Base-by-base conservation (phyloP, 2,329 filamentous ascomycete genomes). In the Sordariomycetes sp. region DNA sequence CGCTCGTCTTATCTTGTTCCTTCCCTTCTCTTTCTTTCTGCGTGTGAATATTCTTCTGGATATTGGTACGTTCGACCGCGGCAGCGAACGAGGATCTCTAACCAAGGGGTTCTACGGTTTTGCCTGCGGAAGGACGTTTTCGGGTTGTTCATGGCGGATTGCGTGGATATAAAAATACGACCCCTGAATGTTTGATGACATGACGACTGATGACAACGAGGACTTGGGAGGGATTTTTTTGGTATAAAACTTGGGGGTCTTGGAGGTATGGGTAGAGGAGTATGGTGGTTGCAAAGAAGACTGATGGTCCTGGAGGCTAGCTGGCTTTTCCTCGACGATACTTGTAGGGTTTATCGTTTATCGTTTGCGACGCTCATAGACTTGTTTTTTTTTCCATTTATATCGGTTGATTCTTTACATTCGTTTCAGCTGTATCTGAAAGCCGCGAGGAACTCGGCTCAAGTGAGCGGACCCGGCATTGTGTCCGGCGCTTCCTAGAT, bases 1-100 rank as follows among this genome's bases (percentile, higher is more conserved):
- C 28, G n/a, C 43, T n/a, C n/a, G 11, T 25, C 12, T 32, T 35
- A 16, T 11, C 34, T 5, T 12, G 14, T 57, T 43, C 35, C 22
- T 35, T 16, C 16, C 16, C 10, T 34, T n/a, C 14, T 37, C 32
- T 48, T 22, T 48, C 20, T 50, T 22, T 22, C n/a, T 50, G 52
- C 18, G 34, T 14, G 20, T 40, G 32, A 24, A 40, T 57, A 37
- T 48, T 57, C 55, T 34, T 28, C 50, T 53, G 55, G 55, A 48
- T 53, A 52, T 43, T 57, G 55, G 53, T 57, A 57, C 48, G 46
- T 34, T 57, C 37, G 55, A 53, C 48, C 55, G 53, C 53, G 32
- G 55, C 22, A 11, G 55, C 46, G 25, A 57, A 32, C 55, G 55
- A 53, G 55, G 18, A 50, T 58, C 18, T 48, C 5, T 34, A 40